Evolutionary conservation across 306 rosid species (phyloP).

Genomic region (Gynostemma pentaphyllum): DNA sequence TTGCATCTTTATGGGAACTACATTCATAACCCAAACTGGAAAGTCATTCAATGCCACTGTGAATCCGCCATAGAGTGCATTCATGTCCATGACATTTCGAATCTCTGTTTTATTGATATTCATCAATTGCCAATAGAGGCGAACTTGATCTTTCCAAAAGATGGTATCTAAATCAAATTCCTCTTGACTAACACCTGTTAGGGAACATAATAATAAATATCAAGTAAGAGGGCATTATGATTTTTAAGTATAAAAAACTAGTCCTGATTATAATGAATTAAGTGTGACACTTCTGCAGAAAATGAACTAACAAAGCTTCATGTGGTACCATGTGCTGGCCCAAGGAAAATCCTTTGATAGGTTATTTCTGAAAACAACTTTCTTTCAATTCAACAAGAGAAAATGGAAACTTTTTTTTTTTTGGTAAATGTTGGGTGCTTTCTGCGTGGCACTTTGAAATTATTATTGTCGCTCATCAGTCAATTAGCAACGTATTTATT

Average conservation of each 20-base stretch:
- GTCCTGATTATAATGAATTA: not conserved
- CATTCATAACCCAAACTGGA: conserved; percentile 79
- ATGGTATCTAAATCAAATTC: conserved; percentile 44
- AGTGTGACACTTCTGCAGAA: not conserved
- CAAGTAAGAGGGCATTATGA: not conserved
- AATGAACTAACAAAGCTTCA: not conserved
- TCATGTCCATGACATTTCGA: conserved; percentile 91
- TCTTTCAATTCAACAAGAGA: not conserved
- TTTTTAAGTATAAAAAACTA: not conserved
- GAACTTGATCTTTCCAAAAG: conserved; percentile 68
- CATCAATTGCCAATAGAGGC: conserved; percentile 65
- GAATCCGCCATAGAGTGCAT: conserved; percentile 80
- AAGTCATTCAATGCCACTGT: conserved; percentile 43
- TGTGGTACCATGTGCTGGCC: not conserved
- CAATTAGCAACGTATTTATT: not conserved
- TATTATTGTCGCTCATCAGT: not conserved
- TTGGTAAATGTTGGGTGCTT: too few relatives aligned
- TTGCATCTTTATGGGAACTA: conserved; percentile 63
- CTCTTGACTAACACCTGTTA: conserved; percentile 49
- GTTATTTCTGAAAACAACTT: not conserved
- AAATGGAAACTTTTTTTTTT: too few relatives aligned
- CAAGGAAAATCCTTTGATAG: not conserved
- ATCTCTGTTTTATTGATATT: conserved; percentile 42
- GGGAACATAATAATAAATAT: conserved; percentile 12
- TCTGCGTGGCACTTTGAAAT: too few relatives aligned